Evolutionary conservation across 768 basidiomycete genomes (phyloP), one percentile per base, ranked within the genome.

Genomic region (Xerocomus spinulosus): DNA sequence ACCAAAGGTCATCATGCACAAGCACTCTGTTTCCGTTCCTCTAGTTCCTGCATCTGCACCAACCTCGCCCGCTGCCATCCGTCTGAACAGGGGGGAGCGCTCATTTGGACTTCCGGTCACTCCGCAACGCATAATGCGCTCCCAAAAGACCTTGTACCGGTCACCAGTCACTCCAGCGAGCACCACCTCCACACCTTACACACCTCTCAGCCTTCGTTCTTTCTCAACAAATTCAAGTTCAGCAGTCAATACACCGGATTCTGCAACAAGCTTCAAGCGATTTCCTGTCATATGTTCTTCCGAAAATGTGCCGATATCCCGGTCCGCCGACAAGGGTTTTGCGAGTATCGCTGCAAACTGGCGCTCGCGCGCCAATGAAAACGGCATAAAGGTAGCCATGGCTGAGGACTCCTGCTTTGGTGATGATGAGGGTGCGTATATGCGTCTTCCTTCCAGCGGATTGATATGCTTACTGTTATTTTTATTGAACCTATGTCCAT

Each of bases 301-400:
- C 12, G 77, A 77, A 56, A 71, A 72, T 32, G 63, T 66, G 29
- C 15, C 20, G 7, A 13, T 43, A 30, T 14, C 40, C 35, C 45
- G 62, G 54, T 43, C 62, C 37, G 75, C 75, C 54, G 72, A 73
- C 54, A 69, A 66, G 53, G 76, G 74, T 57, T 69, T 81, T 20
- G 78, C 80, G 14, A 80, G 84, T 61, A 75, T 81, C 32, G 77
- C 82, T 5, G 74, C 77, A 28, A 86, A 79, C 61, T 89, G 87
- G 87, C 76, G 86, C 47, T 81, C 77, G 25, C 73, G 85, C 42
- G 83, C 85, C 42, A 80, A 71, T 49, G 82, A 85, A 55, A 81
- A 86, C 52, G 84, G 83, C 35, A 86, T 87, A 50, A 83, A 77
- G 63, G 82, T 85, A 43, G 70, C 78, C 23, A 66, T 71, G 32